Evolutionary conservation across 441 rosid species (phyloP).

Genomic region (Euphorbia schlechtendalii): DNA sequence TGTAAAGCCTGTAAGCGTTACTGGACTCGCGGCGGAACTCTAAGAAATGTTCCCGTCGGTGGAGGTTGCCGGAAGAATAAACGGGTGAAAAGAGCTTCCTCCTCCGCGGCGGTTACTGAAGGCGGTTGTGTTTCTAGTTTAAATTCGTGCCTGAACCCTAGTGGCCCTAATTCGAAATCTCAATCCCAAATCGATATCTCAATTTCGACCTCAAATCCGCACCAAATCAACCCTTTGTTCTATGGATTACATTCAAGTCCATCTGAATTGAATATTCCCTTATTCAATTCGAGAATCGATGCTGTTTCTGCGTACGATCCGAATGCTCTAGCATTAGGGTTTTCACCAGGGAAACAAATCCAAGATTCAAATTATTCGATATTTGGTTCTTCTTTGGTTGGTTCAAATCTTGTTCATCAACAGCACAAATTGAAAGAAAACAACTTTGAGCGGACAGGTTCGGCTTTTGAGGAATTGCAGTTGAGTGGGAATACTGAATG

Average conservation of each 20-base stretch:
- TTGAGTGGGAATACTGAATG: constrained; percentile 22
- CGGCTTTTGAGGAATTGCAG: constrained; percentile 29
- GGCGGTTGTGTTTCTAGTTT: constrained; percentile 12
- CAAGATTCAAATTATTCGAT: constrained; percentile 35
- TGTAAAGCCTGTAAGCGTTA: constrained; percentile 70
- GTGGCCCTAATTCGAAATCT: constrained; percentile 25
- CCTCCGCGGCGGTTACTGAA: constrained; percentile 20
- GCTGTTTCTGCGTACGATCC: constrained; percentile 35
- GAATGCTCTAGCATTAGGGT: constrained; percentile 40
- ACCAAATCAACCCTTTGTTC: constrained; percentile 41
- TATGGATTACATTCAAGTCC: constrained; percentile 35
- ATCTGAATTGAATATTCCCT: constrained; percentile 37
- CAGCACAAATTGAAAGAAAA: constrained; percentile 30
- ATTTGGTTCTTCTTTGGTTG: constrained; percentile 34
- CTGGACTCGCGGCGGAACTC: constrained; percentile 69
- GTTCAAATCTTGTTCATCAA: too few relatives aligned
- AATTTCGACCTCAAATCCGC: constrained; percentile 25
- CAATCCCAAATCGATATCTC: constrained; percentile 27
- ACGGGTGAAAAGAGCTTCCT: constrained; percentile 39
- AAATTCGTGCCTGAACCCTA: constrained; percentile 26
- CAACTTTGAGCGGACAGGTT: constrained; percentile 17
- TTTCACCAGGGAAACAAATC: constrained; percentile 42
- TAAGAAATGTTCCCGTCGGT: constrained; percentile 62
- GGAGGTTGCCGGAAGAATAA: constrained; percentile 71
- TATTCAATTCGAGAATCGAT: constrained; percentile 19